These are phyloP conservation scores for Sequoiadendron giganteum DNA, from an alignment of 75 land plant species.

Conservation along the genomic window DNA sequence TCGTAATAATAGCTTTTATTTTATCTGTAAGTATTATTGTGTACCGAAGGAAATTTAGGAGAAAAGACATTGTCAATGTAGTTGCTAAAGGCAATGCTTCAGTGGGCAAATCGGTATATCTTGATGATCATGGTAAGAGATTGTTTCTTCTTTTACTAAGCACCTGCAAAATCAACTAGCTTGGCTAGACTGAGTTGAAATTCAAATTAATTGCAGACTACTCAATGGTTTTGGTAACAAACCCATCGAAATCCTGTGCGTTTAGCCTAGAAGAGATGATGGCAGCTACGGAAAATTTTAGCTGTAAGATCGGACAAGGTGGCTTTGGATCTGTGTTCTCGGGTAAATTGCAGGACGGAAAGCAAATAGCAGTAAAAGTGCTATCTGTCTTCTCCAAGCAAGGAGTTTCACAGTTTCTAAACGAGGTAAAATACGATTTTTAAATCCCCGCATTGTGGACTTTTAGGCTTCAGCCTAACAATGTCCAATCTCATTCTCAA, in stretches of 20 bases:
- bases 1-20: not conserved
- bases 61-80: not conserved
- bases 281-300: slow-evolving; percentile 44
- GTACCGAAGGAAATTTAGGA: not conserved
- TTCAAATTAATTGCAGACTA: no score
- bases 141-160: not conserved
- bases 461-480: not conserved
- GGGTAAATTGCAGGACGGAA: slow-evolving; percentile 31
- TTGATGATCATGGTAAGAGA: not conserved
- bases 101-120: not conserved
- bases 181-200: no score
- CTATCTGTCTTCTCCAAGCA: slow-evolving; percentile 35
- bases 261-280: slow-evolving; percentile 40
- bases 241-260: not conserved
- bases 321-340: slow-evolving; percentile 52
- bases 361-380: slow-evolving; percentile 39
- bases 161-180: not conserved
- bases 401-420: slow-evolving; percentile 45
- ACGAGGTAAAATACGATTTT: slow-evolving; percentile 17
- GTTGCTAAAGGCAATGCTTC: not conserved
- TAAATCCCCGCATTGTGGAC: not conserved
- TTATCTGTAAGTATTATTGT: not conserved
- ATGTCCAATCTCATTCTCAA: not conserved
- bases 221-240: not conserved
- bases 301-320: slow-evolving; percentile 42